Conservation (phyloP, 345 rosid genomes). For the Salix viminalis region DNA sequence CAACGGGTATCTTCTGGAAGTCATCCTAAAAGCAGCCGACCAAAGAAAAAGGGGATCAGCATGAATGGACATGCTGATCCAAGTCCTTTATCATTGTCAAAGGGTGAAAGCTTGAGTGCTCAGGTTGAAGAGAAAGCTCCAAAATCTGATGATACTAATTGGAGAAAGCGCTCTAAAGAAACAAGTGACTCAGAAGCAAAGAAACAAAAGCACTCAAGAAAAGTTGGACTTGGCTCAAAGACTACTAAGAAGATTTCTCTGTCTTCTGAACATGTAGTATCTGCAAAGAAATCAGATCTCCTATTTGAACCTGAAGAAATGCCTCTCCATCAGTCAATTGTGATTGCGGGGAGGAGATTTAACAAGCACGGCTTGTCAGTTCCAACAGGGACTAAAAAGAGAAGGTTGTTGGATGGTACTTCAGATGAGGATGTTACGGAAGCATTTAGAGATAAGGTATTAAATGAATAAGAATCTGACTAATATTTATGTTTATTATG, state of each 20-base stretch:
- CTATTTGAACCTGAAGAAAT: slow-evolving; percentile 21
- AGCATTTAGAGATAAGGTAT: slow-evolving; percentile 43
- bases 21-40: slow-evolving; percentile 29
- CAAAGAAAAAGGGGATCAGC: slow-evolving; percentile 24
- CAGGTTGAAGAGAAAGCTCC: slow-evolving; percentile 15
- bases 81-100: slow-evolving; percentile 21
- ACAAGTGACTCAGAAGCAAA: slow-evolving; percentile 26
- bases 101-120: slow-evolving; percentile 14
- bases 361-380: slow-evolving; percentile 16
- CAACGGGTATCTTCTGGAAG: slow-evolving; percentile 16
- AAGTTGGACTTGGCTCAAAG: slow-evolving; percentile 21
- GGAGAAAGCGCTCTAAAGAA: slow-evolving; percentile 17
- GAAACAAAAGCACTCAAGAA: slow-evolving; percentile 24
- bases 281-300: slow-evolving; percentile 23
- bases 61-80: slow-evolving; percentile 35
- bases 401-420: slow-evolving; percentile 14
- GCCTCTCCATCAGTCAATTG: slow-evolving; percentile 14
- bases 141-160: slow-evolving; percentile 15
- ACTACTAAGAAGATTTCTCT: slow-evolving; percentile 10
- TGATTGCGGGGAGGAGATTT: slow-evolving; percentile 16
- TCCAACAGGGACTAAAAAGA: slow-evolving; percentile 20
- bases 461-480: slow-evolving; percentile 7
- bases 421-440: slow-evolving; percentile 21
- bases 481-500: neutral
- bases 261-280: slow-evolving; percentile 6